Conservation (phyloP, 306 rosid genomes). For the Alnus glutinosa region DNA sequence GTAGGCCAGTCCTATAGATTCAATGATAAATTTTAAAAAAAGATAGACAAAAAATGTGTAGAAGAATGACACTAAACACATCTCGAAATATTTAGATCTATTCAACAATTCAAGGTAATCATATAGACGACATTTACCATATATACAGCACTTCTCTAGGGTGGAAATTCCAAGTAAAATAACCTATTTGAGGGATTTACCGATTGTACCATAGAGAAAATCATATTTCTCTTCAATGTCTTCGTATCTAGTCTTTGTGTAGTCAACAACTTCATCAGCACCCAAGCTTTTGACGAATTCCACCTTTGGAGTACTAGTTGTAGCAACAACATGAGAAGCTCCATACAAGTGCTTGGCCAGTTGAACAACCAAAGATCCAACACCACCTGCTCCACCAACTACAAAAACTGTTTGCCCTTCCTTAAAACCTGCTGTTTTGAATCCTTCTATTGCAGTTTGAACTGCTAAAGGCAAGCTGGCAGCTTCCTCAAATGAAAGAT, state of each 20-base stretch:
- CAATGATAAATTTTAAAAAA: too few species aligned
- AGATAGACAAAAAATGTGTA: too few species aligned
- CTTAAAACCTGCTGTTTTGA: slow-evolving; percentile 29
- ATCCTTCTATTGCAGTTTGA: slow-evolving; percentile 51
- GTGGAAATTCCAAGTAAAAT: background rate
- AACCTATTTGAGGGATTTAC: slow-evolving; percentile 21
- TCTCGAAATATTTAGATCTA: background rate
- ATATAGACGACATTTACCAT: background rate
- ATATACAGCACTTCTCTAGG: background rate
- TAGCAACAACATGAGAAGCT: slow-evolving; percentile 45
- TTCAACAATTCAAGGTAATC: background rate
- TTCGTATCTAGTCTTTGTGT: slow-evolving; percentile 33
- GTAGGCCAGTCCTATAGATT: too few species aligned
- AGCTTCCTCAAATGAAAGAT: slow-evolving; percentile 49
- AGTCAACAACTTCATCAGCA: slow-evolving; percentile 44
- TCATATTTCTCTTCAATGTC: slow-evolving; percentile 39
- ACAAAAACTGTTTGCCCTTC: slow-evolving; percentile 37
- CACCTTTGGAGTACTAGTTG: slow-evolving; percentile 41
- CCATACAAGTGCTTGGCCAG: slow-evolving; percentile 40
- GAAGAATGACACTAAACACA: too few species aligned
- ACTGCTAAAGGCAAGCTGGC: slow-evolving; percentile 50
- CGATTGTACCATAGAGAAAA: slow-evolving; percentile 42
- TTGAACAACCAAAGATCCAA: slow-evolving; percentile 46
- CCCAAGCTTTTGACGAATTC: slow-evolving; percentile 42
- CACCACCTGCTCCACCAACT: slow-evolving; percentile 57